Conservation (phyloP, 2,329 filamentous ascomycete genomes). For the Hymenoscyphus repandus region DNA sequence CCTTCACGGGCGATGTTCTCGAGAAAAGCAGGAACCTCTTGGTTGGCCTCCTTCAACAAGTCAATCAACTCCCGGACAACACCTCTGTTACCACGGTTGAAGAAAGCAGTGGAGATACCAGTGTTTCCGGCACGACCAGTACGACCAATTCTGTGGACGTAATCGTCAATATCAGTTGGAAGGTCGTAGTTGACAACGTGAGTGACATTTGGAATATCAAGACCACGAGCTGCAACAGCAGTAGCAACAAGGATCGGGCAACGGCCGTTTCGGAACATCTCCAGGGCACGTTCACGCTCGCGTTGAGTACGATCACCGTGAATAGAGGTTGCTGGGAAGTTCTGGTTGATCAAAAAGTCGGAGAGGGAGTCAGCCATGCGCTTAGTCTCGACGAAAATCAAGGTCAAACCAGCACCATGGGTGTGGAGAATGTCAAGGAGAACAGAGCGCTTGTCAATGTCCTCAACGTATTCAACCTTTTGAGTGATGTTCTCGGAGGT, state of each 20-base stretch:
- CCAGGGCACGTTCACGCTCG: slow-evolving; percentile 94
- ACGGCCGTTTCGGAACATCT: slow-evolving; percentile 93
- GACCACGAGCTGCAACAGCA: slow-evolving; percentile 75
- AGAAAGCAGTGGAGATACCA: slow-evolving; percentile 96
- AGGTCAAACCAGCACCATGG: slow-evolving; percentile 78
- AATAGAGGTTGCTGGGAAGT: slow-evolving; percentile 96
- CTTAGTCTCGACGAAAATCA: slow-evolving; percentile 99
- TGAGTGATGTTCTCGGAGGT: slow-evolving; percentile 99
- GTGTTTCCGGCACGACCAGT: slow-evolving; percentile 99
- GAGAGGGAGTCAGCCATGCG: slow-evolving; percentile 98
- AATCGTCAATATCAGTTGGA: slow-evolving; percentile 98
- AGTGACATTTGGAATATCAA: slow-evolving; percentile 89
- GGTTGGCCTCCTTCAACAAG: slow-evolving; percentile 97
- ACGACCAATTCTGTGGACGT: slow-evolving; percentile 99
- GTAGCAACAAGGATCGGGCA: slow-evolving; percentile 97
- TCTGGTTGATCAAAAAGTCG: slow-evolving; percentile 98
- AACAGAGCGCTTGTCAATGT: slow-evolving; percentile 94
- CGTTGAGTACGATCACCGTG: slow-evolving; percentile 98
- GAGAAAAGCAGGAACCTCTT: slow-evolving; percentile 89
- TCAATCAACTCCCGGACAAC: slow-evolving; percentile 95
- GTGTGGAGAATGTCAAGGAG: slow-evolving; percentile 96
- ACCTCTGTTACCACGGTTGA: slow-evolving; percentile 98
- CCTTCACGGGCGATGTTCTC: slow-evolving; percentile 97
- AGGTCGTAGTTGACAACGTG: slow-evolving; percentile 99
- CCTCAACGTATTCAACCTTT: slow-evolving; percentile 97